phyloP scores from a whole-genome alignment of 352 stramenopile genomes.

The Globisporangium mamillatum region DNA sequence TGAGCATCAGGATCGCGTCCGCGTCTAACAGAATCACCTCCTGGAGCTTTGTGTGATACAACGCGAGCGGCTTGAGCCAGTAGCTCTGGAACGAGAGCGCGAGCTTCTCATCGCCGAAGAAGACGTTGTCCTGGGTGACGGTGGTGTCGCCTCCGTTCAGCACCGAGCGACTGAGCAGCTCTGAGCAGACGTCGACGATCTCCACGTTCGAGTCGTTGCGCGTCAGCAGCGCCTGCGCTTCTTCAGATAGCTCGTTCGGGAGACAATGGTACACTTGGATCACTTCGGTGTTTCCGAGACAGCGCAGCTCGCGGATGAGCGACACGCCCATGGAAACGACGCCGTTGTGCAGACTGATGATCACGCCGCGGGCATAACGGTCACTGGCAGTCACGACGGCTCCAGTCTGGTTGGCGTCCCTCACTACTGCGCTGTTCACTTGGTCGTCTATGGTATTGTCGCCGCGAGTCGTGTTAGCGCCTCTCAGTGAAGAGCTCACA shows the following conservation, averaged over 20 bases:
- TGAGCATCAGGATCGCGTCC: constrained; percentile 42
- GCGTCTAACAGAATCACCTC: constrained; percentile 57
- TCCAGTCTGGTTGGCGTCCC: background rate
- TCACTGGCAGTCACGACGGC: background rate
- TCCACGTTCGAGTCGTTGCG: constrained; percentile 43
- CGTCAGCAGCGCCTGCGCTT: constrained; percentile 33
- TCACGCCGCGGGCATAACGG: constrained; percentile 23
- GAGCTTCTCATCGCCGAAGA: constrained; percentile 20
- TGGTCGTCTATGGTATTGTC: background rate
- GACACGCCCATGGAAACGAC: constrained; percentile 49
- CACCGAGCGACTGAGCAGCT: constrained; percentile 24
- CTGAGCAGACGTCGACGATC: constrained; percentile 60
- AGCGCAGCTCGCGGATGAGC: constrained; percentile 53
- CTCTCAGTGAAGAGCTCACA: constrained; percentile 1
- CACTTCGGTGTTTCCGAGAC: constrained; percentile 37
- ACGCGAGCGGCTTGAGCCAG: constrained; percentile 58
- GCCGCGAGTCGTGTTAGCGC: background rate
- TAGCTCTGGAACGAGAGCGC: constrained; percentile 39
- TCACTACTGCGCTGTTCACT: background rate
- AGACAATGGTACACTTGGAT: constrained; percentile 49
- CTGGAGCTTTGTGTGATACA: constrained; percentile 45
- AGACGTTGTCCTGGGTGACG: constrained; percentile 23
- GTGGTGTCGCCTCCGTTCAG: constrained; percentile 1
- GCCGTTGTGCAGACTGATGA: constrained; percentile 44
- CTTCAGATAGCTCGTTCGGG: constrained; percentile 38